These are phyloP conservation scores for Dendrobium catenatum DNA, from an alignment of 106 monocot species.

Conservation along the genomic window DNA sequence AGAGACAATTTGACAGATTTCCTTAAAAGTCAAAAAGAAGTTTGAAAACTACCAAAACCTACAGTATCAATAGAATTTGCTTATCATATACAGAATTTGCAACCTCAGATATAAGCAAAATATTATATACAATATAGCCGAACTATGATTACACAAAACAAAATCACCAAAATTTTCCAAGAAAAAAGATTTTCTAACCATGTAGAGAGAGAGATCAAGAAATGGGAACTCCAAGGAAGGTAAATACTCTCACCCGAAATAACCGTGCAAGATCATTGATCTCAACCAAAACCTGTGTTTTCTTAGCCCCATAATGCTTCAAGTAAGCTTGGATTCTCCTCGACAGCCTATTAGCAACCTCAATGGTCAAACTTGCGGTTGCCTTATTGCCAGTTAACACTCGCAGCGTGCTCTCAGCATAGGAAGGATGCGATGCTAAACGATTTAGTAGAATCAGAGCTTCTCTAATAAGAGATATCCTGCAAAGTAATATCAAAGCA, in stretches of 20 bases:
- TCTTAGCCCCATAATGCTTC: constrained; percentile 11
- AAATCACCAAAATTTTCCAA: neutral
- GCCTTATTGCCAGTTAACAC: constrained; percentile 40
- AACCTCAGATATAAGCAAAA: neutral
- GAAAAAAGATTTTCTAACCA: neutral
- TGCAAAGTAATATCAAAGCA: constrained; percentile 7
- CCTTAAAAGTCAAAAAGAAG: too few species aligned
- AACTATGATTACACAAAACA: too few species aligned
- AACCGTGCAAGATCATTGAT: constrained; percentile 48
- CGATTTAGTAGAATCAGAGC: constrained; percentile 83
- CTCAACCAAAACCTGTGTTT: constrained; percentile 36
- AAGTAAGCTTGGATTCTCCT: constrained; percentile 12
- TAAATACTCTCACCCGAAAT: constrained; percentile 50
- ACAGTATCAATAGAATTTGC: too few species aligned
- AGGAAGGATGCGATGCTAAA: constrained; percentile 51
- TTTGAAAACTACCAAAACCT: too few species aligned
- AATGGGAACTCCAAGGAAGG: constrained; percentile 28
- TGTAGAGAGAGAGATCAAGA: neutral
- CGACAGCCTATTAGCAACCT: constrained; percentile 50
- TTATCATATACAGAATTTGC: too few species aligned
- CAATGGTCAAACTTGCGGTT: constrained; percentile 45
- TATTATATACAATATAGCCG: neutral
- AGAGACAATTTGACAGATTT: too few species aligned
- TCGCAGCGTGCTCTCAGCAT: constrained; percentile 47
- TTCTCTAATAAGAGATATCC: constrained; percentile 54